Conservation (phyloP, 2,329 filamentous ascomycete genomes). For the Sporothrix brunneoviolacea region DNA sequence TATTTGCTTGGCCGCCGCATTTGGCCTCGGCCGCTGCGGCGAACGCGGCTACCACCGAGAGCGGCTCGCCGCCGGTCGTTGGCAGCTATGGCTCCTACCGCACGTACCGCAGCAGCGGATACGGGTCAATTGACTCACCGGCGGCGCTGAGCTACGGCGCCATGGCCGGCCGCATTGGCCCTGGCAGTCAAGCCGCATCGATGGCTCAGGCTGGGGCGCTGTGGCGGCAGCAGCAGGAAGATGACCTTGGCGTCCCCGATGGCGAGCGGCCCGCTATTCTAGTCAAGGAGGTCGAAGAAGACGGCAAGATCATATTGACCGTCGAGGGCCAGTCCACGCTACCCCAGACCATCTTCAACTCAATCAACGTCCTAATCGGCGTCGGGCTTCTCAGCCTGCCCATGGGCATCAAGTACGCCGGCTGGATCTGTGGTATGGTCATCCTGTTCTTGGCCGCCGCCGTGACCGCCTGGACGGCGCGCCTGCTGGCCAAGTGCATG, state of each 20-base stretch:
- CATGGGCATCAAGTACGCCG: constrained; percentile 77
- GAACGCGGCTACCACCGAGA: background rate
- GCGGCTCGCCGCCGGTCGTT: constrained; percentile 6
- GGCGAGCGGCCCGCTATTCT: constrained; percentile 66
- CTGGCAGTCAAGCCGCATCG: constrained; percentile 28
- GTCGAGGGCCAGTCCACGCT: constrained; percentile 92
- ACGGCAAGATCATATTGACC: constrained; percentile 75
- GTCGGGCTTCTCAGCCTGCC: constrained; percentile 85
- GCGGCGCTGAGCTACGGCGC: constrained; percentile 13
- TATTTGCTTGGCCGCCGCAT: constrained; percentile 53
- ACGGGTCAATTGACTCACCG: constrained; percentile 46
- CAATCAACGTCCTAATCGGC: constrained; percentile 86
- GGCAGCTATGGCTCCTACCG: constrained; percentile 49
- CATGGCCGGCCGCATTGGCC: constrained; percentile 24
- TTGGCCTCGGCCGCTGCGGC: constrained; percentile 43
- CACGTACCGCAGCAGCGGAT: constrained; percentile 38
- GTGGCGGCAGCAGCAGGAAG: constrained; percentile 48
- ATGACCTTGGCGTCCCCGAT: constrained; percentile 35
- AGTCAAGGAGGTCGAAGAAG: constrained; percentile 84
- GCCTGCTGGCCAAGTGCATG: constrained; percentile 78
- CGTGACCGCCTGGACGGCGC: constrained; percentile 80
- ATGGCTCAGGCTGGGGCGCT: constrained; percentile 46
- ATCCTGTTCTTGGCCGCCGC: constrained; percentile 68
- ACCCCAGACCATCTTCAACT: constrained; percentile 94
- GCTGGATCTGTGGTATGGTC: constrained; percentile 75